Percentiles rank a stretch among this genome's conserved stretches.
Conservation (phyloP, 2,329 filamentous ascomycete species). For the Claviceps quebecensis region DNA sequence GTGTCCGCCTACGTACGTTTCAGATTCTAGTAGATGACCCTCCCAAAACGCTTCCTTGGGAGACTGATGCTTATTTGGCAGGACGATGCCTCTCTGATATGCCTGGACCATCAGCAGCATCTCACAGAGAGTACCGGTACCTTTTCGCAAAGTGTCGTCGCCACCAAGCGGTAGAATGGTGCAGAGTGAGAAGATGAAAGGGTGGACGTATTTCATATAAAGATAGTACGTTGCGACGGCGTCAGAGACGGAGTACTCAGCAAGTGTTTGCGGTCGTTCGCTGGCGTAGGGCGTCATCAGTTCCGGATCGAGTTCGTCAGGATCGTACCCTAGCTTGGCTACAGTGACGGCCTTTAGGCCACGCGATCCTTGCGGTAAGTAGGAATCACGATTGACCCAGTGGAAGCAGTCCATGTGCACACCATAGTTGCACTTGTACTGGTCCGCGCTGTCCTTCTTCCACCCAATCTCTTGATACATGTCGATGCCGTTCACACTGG, state of each 20-base stretch:
- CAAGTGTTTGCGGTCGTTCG: constrained; percentile 83
- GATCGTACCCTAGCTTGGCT: constrained; percentile 94
- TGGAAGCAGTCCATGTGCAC: constrained; percentile 98
- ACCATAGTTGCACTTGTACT: constrained; percentile 91
- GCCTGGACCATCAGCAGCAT: constrained; percentile 99
- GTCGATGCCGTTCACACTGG: constrained; percentile 88
- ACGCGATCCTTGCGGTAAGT: constrained; percentile 90
- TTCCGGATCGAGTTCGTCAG: constrained; percentile 93
- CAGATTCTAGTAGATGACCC: constrained; percentile 86
- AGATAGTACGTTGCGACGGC: constrained; percentile 97
- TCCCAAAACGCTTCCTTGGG: constrained; percentile 93
- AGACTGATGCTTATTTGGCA: constrained; percentile 91
- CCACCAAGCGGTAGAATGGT: constrained; percentile 89
- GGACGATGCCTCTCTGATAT: constrained; percentile 77
- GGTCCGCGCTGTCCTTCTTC: constrained; percentile 86
- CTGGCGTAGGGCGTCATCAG: constrained; percentile 87
- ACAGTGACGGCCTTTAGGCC: constrained; percentile 96
- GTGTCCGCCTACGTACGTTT: constrained; percentile 96
- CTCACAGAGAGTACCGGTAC: constrained; percentile 95
- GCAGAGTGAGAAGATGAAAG: constrained; percentile 96
- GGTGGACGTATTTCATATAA: constrained; percentile 99
- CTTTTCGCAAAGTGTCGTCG: constrained; percentile 86
- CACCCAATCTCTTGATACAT: constrained; percentile 99
- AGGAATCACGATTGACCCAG: constrained; percentile 98
- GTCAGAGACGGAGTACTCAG: constrained; percentile 97